These are phyloP conservation scores for Escovopsis sp. DNA, from an alignment of 2,329 filamentous ascomycete species.

Conservation along the genomic window DNA sequence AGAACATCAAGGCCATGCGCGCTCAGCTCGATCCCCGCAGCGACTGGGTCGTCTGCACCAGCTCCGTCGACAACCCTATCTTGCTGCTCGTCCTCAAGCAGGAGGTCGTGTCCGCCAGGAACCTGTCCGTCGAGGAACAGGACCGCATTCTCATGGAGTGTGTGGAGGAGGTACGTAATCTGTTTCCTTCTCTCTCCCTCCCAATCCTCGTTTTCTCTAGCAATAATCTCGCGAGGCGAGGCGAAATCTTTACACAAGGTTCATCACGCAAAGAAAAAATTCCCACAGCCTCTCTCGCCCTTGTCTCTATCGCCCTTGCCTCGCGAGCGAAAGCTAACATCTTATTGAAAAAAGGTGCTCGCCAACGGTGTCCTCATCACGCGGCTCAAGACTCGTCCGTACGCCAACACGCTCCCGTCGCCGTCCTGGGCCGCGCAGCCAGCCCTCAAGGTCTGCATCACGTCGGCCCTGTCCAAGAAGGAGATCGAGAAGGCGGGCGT, in stretches of 20 bases:
- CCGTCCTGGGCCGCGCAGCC: slow-evolving; percentile 56
- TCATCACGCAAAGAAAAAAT: no score
- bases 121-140: slow-evolving; percentile 58
- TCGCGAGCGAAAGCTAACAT: background rate
- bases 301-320: background rate
- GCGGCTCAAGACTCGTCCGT: slow-evolving; percentile 64
- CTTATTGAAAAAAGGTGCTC: slow-evolving; percentile 46
- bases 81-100: slow-evolving; percentile 72
- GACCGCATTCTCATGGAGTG: slow-evolving; percentile 75
- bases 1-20: slow-evolving; percentile 75
- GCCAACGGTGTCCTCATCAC: slow-evolving; percentile 83
- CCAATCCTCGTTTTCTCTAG: no score
- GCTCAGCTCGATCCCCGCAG: slow-evolving; percentile 81
- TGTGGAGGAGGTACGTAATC: slow-evolving; percentile 99
- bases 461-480: slow-evolving; percentile 75
- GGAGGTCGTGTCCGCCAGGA: slow-evolving; percentile 59
- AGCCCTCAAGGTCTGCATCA: slow-evolving; percentile 82
- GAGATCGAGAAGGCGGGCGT: slow-evolving; percentile 90
- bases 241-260: no score
- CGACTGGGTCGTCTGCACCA: slow-evolving; percentile 80
- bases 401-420: slow-evolving; percentile 44
- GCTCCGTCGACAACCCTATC: slow-evolving; percentile 70
- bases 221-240: no score
- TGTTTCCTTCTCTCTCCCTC: no score
- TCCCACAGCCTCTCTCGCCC: background rate